These are phyloP conservation scores for Pseudopediastrum boryanum DNA, from an alignment of 139 green algal genomes.

Conservation along the genomic window DNA sequence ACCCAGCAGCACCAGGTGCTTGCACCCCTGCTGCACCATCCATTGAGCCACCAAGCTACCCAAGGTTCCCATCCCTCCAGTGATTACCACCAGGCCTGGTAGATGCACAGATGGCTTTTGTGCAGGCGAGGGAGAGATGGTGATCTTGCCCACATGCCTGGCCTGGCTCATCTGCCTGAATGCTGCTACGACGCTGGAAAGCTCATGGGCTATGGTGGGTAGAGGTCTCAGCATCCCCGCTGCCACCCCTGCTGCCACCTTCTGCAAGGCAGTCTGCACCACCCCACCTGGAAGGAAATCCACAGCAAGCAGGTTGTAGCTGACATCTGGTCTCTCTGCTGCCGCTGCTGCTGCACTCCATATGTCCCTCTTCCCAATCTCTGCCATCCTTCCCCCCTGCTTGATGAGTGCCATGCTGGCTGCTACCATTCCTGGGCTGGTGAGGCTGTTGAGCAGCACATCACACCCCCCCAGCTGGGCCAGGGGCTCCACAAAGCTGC, in stretches of 20 bases:
- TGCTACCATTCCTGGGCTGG: conserved; percentile 82
- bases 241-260: conserved; percentile 40
- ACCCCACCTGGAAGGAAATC: conserved; percentile 81
- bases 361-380: conserved; percentile 93
- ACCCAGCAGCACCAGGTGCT: conserved; percentile 58
- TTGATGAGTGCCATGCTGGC: conserved; percentile 64
- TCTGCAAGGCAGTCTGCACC: conserved; percentile 54
- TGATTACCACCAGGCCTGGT: conserved; percentile 56
- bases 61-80: conserved; percentile 72
- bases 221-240: conserved; percentile 50
- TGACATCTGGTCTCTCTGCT: conserved; percentile 81
- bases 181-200: conserved; percentile 59
- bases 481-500: conserved; percentile 55
- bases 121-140: conserved; percentile 46
- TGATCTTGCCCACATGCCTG: conserved; percentile 86
- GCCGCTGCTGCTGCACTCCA: conserved; percentile 60
- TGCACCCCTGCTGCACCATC: conserved; percentile 43
- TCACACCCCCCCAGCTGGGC: conserved; percentile 35
- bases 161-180: conserved; percentile 85
- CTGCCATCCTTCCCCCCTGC: conserved; percentile 69
- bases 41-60: conserved; percentile 67
- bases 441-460: conserved; percentile 84
- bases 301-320: conserved; percentile 79
- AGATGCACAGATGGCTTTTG: neutral
- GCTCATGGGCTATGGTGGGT: conserved; percentile 40